Conservation (phyloP, 345 rosid genomes). For the Hibiscus tridactylites region DNA sequence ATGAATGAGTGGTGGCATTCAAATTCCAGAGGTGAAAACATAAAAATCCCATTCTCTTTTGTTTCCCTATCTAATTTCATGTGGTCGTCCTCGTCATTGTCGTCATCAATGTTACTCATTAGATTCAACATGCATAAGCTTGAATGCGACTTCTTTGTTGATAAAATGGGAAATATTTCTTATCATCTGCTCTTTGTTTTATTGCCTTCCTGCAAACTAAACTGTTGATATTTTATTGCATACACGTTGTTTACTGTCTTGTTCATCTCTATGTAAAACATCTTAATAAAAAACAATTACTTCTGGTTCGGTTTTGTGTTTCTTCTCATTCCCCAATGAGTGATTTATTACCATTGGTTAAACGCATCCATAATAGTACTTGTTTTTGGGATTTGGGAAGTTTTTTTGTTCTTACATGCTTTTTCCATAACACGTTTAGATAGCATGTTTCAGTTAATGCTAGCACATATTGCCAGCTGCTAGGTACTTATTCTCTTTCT, state of each 20-base stretch:
- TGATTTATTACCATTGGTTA: too few species aligned
- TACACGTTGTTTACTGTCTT: not conserved
- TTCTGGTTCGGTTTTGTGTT: not conserved
- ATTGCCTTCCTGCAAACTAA: not conserved
- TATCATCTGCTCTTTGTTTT: slow-evolving; percentile 10
- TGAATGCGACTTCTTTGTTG: slow-evolving; percentile 1
- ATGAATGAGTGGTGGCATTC: not conserved
- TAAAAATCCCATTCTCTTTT: not conserved
- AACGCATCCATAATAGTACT: not conserved
- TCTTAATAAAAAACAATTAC: not conserved
- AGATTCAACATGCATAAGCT: not conserved
- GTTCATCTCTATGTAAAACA: not conserved
- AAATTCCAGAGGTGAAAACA: not conserved
- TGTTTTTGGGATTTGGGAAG: not conserved
- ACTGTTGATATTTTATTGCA: not conserved
- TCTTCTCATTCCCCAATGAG: slow-evolving; percentile 15
- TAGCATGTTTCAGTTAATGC: slow-evolving; percentile 4
- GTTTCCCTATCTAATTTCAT: not conserved
- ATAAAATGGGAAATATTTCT: slow-evolving; percentile 8
- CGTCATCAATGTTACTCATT: not conserved
- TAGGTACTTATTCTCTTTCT: not conserved
- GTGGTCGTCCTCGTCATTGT: not conserved
- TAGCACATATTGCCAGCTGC: not conserved
- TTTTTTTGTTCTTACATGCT: not conserved
- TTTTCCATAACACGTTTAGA: not conserved